Evolutionary conservation across 306 rosid species (phyloP).

Genomic region (Castanea crenata): DNA sequence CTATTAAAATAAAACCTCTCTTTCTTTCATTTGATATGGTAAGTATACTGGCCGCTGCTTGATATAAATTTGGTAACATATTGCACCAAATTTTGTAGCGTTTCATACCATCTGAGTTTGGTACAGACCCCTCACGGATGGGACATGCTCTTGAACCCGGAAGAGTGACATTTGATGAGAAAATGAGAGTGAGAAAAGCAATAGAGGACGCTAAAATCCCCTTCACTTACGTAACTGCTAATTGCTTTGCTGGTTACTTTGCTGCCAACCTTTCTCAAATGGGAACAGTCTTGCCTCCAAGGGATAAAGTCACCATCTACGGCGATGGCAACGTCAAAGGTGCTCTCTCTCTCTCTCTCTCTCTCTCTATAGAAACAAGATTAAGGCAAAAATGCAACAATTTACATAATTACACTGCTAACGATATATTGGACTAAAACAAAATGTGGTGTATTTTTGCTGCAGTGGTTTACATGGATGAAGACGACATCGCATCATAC

Average conservation of each 20-base stretch:
- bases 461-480: constrained; percentile 57
- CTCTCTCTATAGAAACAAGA: too few species aligned
- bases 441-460: background rate
- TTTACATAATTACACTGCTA: too few species aligned
- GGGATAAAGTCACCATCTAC: constrained; percentile 48
- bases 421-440: too few species aligned
- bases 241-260: constrained; percentile 74
- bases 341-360: background rate
- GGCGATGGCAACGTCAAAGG: constrained; percentile 84
- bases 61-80: background rate
- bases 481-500: constrained; percentile 71
- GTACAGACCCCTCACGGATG: constrained; percentile 77
- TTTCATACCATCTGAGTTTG: constrained; percentile 88
- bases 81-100: constrained; percentile 37
- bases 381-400: too few species aligned
- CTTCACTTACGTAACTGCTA: constrained; percentile 72
- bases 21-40: too few species aligned
- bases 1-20: too few species aligned
- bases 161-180: constrained; percentile 79
- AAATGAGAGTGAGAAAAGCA: constrained; percentile 64
- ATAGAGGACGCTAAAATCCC: constrained; percentile 82
- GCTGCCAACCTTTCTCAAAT: constrained; percentile 76
- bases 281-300: constrained; percentile 64
- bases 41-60: too few species aligned
- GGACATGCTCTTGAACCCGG: constrained; percentile 84